Conservation (phyloP, 345 rosid species). For the Eucalyptus marginata region DNA sequence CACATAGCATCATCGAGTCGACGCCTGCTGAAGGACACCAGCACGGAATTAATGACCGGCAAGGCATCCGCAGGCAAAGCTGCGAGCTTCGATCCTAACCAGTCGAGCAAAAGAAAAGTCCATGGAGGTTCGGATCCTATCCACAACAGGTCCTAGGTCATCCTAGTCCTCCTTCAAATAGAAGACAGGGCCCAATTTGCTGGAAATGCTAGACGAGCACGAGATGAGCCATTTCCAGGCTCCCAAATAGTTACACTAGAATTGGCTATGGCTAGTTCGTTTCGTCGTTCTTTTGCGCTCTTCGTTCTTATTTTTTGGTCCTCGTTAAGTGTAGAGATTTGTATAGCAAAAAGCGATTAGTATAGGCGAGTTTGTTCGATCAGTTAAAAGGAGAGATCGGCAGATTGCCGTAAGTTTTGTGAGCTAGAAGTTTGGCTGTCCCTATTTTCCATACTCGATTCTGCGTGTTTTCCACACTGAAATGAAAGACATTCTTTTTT, state of each 20-base stretch:
- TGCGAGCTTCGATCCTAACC: slow-evolving; percentile 27
- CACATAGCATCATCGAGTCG: slow-evolving; percentile 2
- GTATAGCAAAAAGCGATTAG: not conserved
- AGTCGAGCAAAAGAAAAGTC: slow-evolving; percentile 62
- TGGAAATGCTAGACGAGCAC: not conserved
- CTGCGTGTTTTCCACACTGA: not conserved
- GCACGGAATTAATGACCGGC: slow-evolving; percentile 12
- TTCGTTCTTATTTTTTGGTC: not conserved
- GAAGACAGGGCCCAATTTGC: not conserved
- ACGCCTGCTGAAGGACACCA: slow-evolving; percentile 24
- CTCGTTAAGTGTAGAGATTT: not conserved
- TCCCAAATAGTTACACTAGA: not conserved
- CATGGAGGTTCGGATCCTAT: slow-evolving; percentile 76
- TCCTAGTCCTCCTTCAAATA: not conserved
- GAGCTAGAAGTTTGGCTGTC: not conserved
- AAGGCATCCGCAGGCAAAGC: slow-evolving; percentile 17
- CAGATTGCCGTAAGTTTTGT: not conserved
- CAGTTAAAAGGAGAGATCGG: not conserved
- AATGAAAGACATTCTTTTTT: not conserved
- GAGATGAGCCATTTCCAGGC: not conserved
- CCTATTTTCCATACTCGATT: not conserved
- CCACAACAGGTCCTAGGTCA: slow-evolving; percentile 42
- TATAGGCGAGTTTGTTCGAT: not conserved
- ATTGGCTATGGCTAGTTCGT: not conserved
- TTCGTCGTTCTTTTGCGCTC: not conserved